Conservation (phyloP, 257 asterid species). For the Nicotiana tomentosiformis region DNA sequence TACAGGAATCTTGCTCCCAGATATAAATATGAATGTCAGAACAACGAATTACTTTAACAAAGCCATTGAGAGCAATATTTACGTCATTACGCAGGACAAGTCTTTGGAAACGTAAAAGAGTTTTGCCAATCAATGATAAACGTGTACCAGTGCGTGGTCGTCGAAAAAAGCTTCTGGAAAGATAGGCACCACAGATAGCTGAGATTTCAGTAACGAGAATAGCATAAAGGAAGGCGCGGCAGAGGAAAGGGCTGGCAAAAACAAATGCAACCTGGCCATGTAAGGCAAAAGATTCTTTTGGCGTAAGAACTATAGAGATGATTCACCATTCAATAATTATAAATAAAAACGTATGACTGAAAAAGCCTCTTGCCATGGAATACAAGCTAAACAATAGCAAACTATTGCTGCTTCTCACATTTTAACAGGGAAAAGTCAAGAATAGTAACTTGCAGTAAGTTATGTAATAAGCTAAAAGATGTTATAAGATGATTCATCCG, state of each 20-base stretch:
- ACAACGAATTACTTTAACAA: background rate
- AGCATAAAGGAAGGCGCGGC: no score
- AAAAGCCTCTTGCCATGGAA: background rate
- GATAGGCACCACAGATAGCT: background rate
- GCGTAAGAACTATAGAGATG: background rate
- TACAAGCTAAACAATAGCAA: background rate
- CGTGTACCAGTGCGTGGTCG: background rate
- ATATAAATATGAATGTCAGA: background rate
- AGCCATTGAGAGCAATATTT: background rate
- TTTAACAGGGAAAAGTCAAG: background rate
- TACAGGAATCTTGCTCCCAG: background rate
- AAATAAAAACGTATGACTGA: background rate
- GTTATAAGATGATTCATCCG: constrained; percentile 13
- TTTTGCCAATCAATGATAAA: background rate
- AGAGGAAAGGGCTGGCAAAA: no score
- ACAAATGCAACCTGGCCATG: background rate
- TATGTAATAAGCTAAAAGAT: background rate
- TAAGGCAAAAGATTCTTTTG: background rate
- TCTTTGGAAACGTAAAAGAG: background rate
- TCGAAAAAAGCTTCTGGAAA: background rate
- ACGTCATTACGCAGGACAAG: background rate
- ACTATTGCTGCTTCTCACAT: background rate
- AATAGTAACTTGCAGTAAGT: background rate
- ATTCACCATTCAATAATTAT: background rate
- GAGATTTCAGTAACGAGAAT: no score